phyloP scores from a whole-genome alignment of 1,284 basidiomycete genomes.

The Rhodotorula sp. region DNA sequence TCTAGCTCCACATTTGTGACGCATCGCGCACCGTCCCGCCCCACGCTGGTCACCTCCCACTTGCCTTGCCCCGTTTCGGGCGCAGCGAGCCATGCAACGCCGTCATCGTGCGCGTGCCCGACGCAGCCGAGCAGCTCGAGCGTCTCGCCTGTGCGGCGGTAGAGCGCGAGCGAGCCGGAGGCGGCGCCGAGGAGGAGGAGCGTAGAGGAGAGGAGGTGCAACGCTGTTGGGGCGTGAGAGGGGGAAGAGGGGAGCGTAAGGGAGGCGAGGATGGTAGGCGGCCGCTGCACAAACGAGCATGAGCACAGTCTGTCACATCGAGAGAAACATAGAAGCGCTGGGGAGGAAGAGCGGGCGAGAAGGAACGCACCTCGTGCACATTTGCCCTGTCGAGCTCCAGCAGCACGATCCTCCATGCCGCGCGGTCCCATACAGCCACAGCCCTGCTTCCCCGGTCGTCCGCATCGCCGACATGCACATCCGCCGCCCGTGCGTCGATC shows the following conservation, averaged over 20 bases:
- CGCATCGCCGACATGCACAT: neutral
- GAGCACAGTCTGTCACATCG: too few relatives aligned
- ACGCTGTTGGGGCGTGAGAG: neutral
- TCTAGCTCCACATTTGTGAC: neutral
- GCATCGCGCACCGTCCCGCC: conserved; percentile 13
- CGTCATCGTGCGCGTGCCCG: conserved; percentile 3
- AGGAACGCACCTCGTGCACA: too few relatives aligned
- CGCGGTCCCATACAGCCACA: conserved; percentile 14
- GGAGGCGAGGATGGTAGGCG: neutral
- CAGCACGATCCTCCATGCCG: neutral
- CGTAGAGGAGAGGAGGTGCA: neutral
- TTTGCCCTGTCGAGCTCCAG: neutral
- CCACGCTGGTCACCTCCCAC: conserved; percentile 1
- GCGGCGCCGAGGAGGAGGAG: conserved; percentile 9
- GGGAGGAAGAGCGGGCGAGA: neutral
- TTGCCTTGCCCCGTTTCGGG: rapidly evolving
- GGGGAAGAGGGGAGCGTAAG: neutral
- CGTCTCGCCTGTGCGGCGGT: neutral
- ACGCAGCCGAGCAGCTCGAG: neutral
- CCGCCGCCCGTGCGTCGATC: neutral
- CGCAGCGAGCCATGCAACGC: neutral
- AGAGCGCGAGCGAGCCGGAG: neutral
- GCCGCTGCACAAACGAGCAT: neutral
- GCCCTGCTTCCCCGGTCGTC: neutral
- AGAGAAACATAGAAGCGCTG: neutral